Evolutionary conservation across 2,329 filamentous ascomycete genomes (phyloP).

Genomic region (Leptographium lundbergii): DNA sequence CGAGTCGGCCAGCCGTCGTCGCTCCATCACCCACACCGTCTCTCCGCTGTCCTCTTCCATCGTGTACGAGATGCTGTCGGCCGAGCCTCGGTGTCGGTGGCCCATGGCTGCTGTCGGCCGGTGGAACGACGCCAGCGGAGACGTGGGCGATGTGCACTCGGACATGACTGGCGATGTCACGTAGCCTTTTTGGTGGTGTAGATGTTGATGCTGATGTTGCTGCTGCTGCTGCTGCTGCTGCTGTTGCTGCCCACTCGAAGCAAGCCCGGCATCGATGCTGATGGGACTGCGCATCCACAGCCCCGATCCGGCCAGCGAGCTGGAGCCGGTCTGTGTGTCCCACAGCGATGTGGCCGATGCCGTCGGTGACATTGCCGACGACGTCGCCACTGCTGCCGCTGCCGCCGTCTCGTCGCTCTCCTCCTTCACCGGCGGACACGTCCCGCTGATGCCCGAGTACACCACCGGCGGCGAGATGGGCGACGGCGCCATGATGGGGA

Average conservation of each 20-base stretch:
- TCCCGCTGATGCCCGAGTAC: not conserved
- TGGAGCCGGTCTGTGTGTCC: slow-evolving; percentile 8
- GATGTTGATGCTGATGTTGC: not conserved
- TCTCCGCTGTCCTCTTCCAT: slow-evolving; percentile 47
- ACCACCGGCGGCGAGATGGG: slow-evolving; percentile 12
- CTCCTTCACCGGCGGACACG: slow-evolving; percentile 25
- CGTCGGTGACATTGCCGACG: not conserved
- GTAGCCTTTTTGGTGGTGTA: not conserved
- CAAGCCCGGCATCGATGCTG: not conserved
- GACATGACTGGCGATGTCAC: not conserved
- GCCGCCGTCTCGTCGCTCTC: slow-evolving; percentile 18
- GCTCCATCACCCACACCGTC: slow-evolving; percentile 56
- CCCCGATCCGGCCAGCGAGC: slow-evolving; percentile 15
- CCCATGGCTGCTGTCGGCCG: slow-evolving; percentile 21
- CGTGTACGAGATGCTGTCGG: slow-evolving; percentile 59
- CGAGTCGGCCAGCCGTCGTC: slow-evolving; percentile 50
- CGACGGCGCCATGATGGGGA: slow-evolving; percentile 11
- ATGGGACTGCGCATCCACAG: slow-evolving; percentile 15
- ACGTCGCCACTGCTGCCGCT: not conserved
- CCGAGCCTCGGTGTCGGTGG: slow-evolving; percentile 42
- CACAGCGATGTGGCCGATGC: not conserved
- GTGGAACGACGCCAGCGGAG: slow-evolving; percentile 5
- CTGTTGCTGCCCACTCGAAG: not conserved
- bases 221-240: not conserved
- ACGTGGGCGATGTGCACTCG: not conserved